A percentile compares a stretch with the other conserved stretches of the same genome.
Conservation (phyloP, 2,329 filamentous ascomycete species). For the Penicillium brevicompactum region DNA sequence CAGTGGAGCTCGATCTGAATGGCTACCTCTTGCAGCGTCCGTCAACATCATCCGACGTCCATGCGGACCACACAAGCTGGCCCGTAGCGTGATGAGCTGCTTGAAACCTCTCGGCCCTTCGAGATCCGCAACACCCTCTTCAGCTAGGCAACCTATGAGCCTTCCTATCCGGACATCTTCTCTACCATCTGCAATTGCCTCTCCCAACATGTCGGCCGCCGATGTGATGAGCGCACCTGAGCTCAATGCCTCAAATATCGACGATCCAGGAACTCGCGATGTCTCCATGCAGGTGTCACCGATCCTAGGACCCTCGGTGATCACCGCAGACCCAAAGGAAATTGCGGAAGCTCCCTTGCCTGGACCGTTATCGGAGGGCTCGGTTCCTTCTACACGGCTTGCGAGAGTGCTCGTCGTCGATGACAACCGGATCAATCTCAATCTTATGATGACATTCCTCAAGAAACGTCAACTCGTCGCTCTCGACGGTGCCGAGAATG, state of each 20-base stretch:
- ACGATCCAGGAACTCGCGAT: not conserved
- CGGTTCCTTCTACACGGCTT: conserved; percentile 9
- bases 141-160: conserved; percentile 15
- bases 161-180: conserved; percentile 13
- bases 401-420: conserved; percentile 47
- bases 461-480: conserved; percentile 39
- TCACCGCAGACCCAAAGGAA: conserved; percentile 7
- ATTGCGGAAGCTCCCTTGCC: conserved; percentile 15
- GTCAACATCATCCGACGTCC: conserved; percentile 44
- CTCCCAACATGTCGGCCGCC: not conserved
- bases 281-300: not conserved
- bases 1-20: conserved; percentile 28
- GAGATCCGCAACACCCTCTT: conserved; percentile 13
- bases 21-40: conserved; percentile 32
- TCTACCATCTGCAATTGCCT: not conserved
- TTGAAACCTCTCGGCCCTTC: conserved; percentile 21
- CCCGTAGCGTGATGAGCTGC: conserved; percentile 37
- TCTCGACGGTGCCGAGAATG: conserved; percentile 46
- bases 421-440: conserved; percentile 50
- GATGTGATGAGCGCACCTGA: not conserved
- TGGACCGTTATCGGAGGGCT: conserved; percentile 13
- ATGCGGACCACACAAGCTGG: conserved; percentile 45
- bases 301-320: conserved; percentile 5
- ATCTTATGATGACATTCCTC: conserved; percentile 47
- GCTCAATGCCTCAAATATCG: not conserved